These are phyloP conservation scores for Acanthamoeba royreba DNA, from an alignment of 208 protist genomes.

Conservation along the genomic window DNA sequence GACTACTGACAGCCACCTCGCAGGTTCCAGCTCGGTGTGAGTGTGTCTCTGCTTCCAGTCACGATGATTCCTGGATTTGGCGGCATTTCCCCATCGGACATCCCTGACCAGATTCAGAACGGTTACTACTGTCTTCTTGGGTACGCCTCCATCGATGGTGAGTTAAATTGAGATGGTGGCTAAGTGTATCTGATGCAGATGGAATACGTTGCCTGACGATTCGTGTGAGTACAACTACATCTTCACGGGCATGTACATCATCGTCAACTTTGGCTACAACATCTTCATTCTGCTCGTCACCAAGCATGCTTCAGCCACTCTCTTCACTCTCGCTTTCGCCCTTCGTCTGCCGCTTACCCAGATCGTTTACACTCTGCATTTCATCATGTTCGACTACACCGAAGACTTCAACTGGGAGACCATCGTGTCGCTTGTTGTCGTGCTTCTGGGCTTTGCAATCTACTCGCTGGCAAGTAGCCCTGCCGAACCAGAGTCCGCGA, in stretches of 20 bases:
- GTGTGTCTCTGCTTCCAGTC: neutral
- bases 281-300: constrained; percentile 61
- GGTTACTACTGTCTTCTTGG: neutral
- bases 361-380: constrained; percentile 47
- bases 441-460: constrained; percentile 13
- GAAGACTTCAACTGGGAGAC: constrained; percentile 27
- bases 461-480: neutral
- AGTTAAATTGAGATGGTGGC: neutral
- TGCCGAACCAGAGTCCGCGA: neutral
- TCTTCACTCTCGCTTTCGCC: constrained; percentile 61
- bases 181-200: neutral
- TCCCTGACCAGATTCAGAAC: constrained; percentile 19
- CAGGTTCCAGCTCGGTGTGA: constrained; percentile 24
- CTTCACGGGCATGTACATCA: constrained; percentile 39
- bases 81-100: neutral
- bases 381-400: constrained; percentile 24
- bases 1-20: neutral
- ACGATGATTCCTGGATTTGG: neutral
- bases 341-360: constrained; percentile 57
- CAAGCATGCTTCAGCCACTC: constrained; percentile 55
- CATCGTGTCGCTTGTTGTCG: neutral
- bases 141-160: neutral
- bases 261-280: constrained; percentile 59
- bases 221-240: constrained; percentile 51
- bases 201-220: constrained; percentile 37